These are phyloP conservation scores for Aegilops tauschii DNA, from an alignment of 176 grass and related monocot species.

Conservation along the genomic window DNA sequence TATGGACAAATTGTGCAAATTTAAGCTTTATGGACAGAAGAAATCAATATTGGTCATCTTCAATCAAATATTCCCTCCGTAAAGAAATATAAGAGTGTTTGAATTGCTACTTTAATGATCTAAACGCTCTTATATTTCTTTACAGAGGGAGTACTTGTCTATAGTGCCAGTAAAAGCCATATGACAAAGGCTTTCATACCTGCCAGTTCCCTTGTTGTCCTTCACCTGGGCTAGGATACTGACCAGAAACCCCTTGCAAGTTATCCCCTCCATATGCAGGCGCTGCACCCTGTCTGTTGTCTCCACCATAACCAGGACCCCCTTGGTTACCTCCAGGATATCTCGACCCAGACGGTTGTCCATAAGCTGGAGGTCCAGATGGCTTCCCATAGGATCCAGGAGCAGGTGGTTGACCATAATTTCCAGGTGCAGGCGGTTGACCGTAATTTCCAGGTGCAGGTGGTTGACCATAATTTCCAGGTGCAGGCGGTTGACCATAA, in stretches of 20 bases:
- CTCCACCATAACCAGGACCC: conserved; percentile 37
- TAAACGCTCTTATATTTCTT: no score
- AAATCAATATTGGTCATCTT: neutral
- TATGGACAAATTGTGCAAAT: neutral
- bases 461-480: conserved; percentile 36
- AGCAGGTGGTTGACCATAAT: neutral
- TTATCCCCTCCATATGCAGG: conserved; percentile 39
- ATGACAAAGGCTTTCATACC: conserved; percentile 39
- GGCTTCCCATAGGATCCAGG: neutral
- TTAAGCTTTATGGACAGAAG: neutral
- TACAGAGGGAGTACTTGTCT: no score
- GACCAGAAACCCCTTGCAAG: conserved; percentile 27
- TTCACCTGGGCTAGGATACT: conserved; percentile 39
- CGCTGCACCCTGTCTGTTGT: conserved; percentile 18
- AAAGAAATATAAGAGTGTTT: no score
- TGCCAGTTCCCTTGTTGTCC: conserved; percentile 52
- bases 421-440: neutral
- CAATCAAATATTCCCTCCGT: no score
- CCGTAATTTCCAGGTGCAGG: conserved; percentile 15
- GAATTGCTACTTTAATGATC: no score
- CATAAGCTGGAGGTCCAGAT: neutral
- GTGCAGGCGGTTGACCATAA: conserved; percentile 21
- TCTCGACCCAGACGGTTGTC: conserved; percentile 21
- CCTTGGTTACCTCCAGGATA: conserved; percentile 28
- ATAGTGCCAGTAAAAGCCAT: neutral